A percentile compares a stretch with the other conserved stretches of the same genome.
Conservation (phyloP, 768 basidiomycete species). For the Leccinum uliginosum region DNA sequence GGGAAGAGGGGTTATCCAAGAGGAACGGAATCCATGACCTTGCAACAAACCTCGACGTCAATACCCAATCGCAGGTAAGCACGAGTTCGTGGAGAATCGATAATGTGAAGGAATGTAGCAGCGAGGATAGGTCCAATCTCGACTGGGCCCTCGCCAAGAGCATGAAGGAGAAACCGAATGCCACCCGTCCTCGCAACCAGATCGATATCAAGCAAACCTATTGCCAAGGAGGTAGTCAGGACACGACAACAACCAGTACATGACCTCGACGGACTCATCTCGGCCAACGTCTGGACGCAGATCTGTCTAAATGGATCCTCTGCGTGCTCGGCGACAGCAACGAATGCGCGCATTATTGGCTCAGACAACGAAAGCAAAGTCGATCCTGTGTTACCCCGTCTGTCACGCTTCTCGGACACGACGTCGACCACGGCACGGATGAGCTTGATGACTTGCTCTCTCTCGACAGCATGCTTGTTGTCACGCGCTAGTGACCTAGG, state of each 20-base stretch:
- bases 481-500: slow-evolving; percentile 80
- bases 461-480: slow-evolving; percentile 75
- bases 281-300: slow-evolving; percentile 82
- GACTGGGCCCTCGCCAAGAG: slow-evolving; percentile 83
- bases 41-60: slow-evolving; percentile 77
- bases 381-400: slow-evolving; percentile 35
- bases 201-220: slow-evolving; percentile 86
- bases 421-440: slow-evolving; percentile 80
- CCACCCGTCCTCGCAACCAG: slow-evolving; percentile 78
- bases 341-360: slow-evolving; percentile 79
- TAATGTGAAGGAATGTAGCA: slow-evolving; percentile 73
- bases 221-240: slow-evolving; percentile 8
- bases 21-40: neutral
- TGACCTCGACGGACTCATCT: slow-evolving; percentile 62
- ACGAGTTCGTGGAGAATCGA: slow-evolving; percentile 82
- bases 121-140: slow-evolving; percentile 79
- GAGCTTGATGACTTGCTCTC: slow-evolving; percentile 89
- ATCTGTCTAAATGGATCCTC: slow-evolving; percentile 86
- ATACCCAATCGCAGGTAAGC: slow-evolving; percentile 72
- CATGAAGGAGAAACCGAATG: slow-evolving; percentile 79
- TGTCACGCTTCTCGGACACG: slow-evolving; percentile 53
- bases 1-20: neutral
- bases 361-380: slow-evolving; percentile 63
- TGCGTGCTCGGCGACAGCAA: slow-evolving; percentile 87
- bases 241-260: slow-evolving; percentile 3